Evolutionary conservation across 2,329 filamentous ascomycete genomes (phyloP).

Genomic region (Pyrenochaeta sp.): DNA sequence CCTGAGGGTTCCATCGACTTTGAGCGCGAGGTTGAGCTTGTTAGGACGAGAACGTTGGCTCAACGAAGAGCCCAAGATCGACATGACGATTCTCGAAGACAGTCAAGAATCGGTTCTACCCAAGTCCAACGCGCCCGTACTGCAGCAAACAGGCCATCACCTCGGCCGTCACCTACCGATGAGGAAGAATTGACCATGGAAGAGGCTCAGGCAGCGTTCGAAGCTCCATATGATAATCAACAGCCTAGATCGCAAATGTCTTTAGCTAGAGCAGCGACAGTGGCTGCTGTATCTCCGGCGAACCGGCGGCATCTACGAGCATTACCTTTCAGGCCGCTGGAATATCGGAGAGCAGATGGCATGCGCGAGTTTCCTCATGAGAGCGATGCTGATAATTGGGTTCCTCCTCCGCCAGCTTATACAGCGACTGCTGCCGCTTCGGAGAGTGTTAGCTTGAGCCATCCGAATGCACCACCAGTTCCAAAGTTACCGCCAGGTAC

Average conservation of each 20-base stretch:
- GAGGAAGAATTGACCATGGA: conserved; percentile 44
- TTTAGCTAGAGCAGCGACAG: conserved; percentile 53
- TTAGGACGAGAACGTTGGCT: conserved; percentile 47
- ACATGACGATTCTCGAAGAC: conserved; percentile 27
- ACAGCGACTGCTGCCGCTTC: conserved; percentile 63
- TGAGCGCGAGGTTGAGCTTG: conserved; percentile 50
- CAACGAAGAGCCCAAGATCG: conserved; percentile 45
- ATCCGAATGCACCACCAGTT: conserved; percentile 41
- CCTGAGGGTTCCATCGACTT: conserved; percentile 51
- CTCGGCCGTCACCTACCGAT: conserved; percentile 27
- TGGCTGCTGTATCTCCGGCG: conserved; percentile 71
- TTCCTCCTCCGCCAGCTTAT: conserved; percentile 84
- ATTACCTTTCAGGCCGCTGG: conserved; percentile 62
- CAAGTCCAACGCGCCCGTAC: conserved; percentile 42
- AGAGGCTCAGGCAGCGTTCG: conserved; percentile 47
- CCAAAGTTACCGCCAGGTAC: conserved; percentile 11
- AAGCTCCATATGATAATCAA: conserved; percentile 50
- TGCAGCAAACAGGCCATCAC: conserved; percentile 26
- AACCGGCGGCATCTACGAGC: conserved; percentile 71
- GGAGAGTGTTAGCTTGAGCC: conserved; percentile 47
- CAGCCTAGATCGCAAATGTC: conserved; percentile 50
- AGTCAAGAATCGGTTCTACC: conserved; percentile 33
- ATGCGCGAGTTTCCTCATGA: conserved; percentile 79
- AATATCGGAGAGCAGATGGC: conserved; percentile 74
- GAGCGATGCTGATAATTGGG: conserved; percentile 88